Evolutionary conservation across 2,329 filamentous ascomycete species (phyloP).

Genomic region (Metarhizium anisopliae): DNA sequence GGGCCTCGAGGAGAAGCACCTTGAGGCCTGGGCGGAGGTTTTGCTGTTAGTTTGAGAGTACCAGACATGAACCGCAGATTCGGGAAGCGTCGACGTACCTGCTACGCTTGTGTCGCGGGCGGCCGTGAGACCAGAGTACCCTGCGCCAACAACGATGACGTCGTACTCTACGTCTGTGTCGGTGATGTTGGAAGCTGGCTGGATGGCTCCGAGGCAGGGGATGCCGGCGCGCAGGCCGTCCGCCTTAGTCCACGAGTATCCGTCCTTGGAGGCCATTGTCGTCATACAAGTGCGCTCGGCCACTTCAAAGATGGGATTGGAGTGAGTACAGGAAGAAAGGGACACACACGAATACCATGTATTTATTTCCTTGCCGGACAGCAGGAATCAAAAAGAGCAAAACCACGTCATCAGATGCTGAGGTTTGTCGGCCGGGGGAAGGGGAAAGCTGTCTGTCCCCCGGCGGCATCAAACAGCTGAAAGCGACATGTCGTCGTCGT

Average conservation of each 20-base stretch:
- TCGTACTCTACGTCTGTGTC: slow-evolving; percentile 12
- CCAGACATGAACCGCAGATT: too few species aligned
- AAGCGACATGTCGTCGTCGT: too few species aligned
- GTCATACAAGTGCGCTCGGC: neutral
- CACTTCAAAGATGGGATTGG: neutral
- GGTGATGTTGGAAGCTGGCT: slow-evolving; percentile 15
- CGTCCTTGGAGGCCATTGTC: slow-evolving; percentile 20
- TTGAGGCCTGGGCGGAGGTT: slow-evolving; percentile 17
- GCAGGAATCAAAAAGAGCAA: too few species aligned
- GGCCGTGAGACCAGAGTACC: slow-evolving; percentile 21
- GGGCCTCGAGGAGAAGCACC: slow-evolving; percentile 35
- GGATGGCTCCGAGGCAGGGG: slow-evolving; percentile 21
- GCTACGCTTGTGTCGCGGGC: slow-evolving; percentile 17
- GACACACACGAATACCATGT: neutral
- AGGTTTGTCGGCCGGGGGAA: too few species aligned
- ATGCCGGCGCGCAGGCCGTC: slow-evolving; percentile 20
- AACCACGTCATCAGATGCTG: too few species aligned
- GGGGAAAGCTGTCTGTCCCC: too few species aligned
- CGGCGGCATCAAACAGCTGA: too few species aligned
- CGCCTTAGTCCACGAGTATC: slow-evolving; percentile 20
- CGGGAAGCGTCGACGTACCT: slow-evolving; percentile 12
- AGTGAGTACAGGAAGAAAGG: neutral
- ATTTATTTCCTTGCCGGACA: too few species aligned
- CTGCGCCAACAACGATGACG: slow-evolving; percentile 21
- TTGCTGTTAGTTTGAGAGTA: too few species aligned